Conservation (phyloP, 1,284 basidiomycete genomes). For the Tilletia walkeri region DNA sequence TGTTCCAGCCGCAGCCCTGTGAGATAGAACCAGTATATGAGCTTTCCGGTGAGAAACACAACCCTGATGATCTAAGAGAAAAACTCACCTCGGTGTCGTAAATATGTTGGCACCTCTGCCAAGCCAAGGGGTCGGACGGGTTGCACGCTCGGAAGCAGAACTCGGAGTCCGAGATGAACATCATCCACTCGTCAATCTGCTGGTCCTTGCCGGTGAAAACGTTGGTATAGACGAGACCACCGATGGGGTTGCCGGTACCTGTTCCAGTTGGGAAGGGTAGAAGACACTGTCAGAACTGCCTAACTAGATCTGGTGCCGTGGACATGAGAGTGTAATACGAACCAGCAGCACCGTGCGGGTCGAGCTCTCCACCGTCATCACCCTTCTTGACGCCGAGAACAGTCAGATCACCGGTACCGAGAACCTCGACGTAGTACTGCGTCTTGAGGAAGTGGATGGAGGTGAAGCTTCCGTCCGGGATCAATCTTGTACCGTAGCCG, state of each 20-base stretch:
- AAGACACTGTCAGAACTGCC: background rate
- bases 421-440: slow-evolving; percentile 23
- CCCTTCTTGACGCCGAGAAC: slow-evolving; percentile 55
- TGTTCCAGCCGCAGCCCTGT: slow-evolving; percentile 43
- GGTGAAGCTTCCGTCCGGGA: slow-evolving; percentile 60
- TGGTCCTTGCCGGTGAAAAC: slow-evolving; percentile 5
- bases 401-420: slow-evolving; percentile 65
- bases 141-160: slow-evolving; percentile 24
- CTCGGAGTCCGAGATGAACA: slow-evolving; percentile 20
- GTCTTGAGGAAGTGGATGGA: slow-evolving; percentile 60
- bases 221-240: slow-evolving; percentile 34
- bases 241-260: slow-evolving; percentile 60
- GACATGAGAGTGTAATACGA: background rate
- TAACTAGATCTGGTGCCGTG: background rate
- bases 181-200: slow-evolving; percentile 47
- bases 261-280: background rate
- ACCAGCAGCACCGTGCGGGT: slow-evolving; percentile 22
- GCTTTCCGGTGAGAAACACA: too few species aligned
- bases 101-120: slow-evolving; percentile 37
- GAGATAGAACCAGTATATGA: background rate
- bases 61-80: too few species aligned
- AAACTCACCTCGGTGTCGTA: slow-evolving; percentile 25
- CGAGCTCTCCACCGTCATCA: slow-evolving; percentile 26
- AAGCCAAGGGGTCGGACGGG: slow-evolving; percentile 26
- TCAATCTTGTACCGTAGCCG: slow-evolving; percentile 61